Evolutionary conservation across 2,329 filamentous ascomycete species (phyloP).

Genomic region (Sclerotinia borealis): DNA sequence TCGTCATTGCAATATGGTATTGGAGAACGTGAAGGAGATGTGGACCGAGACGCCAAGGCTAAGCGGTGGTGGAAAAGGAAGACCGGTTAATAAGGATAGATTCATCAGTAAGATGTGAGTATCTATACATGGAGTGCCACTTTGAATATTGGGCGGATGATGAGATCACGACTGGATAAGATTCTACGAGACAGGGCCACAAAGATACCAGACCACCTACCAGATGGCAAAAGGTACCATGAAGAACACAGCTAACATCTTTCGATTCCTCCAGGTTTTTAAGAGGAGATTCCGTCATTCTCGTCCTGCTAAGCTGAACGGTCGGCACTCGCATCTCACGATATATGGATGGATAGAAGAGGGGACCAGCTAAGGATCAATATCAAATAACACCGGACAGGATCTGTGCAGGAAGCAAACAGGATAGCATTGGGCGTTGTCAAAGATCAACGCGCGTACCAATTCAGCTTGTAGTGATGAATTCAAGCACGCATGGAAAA

Average conservation of each 20-base stretch:
- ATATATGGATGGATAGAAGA: slow-evolving; percentile 3
- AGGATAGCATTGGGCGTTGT: neutral
- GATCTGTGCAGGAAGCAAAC: slow-evolving; percentile 12
- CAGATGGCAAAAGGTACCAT: neutral
- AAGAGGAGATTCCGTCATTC: slow-evolving; percentile 35
- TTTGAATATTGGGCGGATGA: neutral
- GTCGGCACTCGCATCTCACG: slow-evolving; percentile 7
- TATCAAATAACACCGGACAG: neutral
- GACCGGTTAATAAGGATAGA: slow-evolving; percentile 92
- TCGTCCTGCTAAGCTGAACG: slow-evolving; percentile 33
- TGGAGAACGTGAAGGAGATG: slow-evolving; percentile 98
- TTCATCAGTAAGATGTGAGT: slow-evolving; percentile 96
- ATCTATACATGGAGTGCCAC: neutral
- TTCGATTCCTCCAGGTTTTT: slow-evolving; percentile 28
- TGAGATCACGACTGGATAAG: neutral
- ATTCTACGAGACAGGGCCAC: neutral
- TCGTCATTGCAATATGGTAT: slow-evolving; percentile 97
- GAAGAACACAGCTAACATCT: neutral
- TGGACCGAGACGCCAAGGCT: slow-evolving; percentile 91
- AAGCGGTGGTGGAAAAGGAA: slow-evolving; percentile 79
- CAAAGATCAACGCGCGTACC: slow-evolving; percentile 9
- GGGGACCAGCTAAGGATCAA: neutral
- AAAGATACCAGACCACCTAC: neutral
- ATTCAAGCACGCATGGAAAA: slow-evolving; percentile 1
- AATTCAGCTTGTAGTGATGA: slow-evolving; percentile 3